phyloP scores from a whole-genome alignment of 202 grass and related monocot species.

The Panicum hallii region DNA sequence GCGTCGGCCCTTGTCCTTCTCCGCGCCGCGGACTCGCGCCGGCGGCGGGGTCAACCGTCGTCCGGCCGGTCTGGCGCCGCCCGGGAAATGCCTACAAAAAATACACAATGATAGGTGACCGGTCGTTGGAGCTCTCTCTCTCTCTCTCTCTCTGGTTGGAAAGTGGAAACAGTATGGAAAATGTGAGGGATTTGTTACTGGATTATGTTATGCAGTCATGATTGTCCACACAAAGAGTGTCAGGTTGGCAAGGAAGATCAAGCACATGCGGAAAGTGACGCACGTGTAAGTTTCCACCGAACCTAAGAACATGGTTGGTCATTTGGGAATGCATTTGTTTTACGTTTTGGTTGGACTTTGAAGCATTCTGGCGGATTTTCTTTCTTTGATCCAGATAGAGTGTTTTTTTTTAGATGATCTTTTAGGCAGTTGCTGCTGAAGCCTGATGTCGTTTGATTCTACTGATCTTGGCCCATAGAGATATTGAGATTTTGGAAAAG shows the following conservation, averaged over 20 bases:
- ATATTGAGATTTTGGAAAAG: neutral
- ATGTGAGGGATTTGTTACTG: neutral
- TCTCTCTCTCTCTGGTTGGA: no score
- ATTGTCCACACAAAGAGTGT: neutral
- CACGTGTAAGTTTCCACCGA: constrained; percentile 25
- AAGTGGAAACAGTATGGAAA: constrained; percentile 12
- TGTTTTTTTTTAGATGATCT: neutral
- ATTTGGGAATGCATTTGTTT: neutral
- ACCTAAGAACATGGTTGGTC: neutral
- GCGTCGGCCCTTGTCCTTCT: constrained; percentile 38
- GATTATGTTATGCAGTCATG: neutral
- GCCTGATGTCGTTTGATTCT: neutral
- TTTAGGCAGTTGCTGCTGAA: neutral
- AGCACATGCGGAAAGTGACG: neutral
- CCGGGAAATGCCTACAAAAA: constrained; percentile 21
- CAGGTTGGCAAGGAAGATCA: constrained; percentile 33
- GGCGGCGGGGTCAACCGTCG: constrained; percentile 19
- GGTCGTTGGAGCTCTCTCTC: neutral
- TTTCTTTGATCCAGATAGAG: neutral
- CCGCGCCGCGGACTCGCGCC: neutral
- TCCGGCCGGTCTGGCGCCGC: constrained; percentile 45
- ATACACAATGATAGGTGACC: neutral
- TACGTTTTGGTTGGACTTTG: constrained; percentile 1
- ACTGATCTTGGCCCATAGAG: neutral
- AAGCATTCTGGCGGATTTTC: neutral